Conservation (phyloP, 495 filamentous ascomycete genomes). For the Penicillium steckii region DNA sequence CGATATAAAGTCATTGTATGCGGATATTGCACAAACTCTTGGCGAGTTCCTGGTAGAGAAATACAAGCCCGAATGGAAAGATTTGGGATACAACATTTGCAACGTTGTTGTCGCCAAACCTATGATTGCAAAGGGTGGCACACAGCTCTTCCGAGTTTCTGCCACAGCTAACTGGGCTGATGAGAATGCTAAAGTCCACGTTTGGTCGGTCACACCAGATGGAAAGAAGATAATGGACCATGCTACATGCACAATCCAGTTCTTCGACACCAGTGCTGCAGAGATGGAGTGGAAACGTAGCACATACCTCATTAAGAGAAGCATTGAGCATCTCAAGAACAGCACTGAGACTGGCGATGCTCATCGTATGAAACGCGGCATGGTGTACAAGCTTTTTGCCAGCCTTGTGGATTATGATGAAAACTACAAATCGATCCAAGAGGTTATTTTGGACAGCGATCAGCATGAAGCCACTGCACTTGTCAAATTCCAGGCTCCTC, state of each 20-base stretch:
- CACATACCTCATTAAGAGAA: constrained; percentile 46
- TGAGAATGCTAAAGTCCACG: constrained; percentile 26
- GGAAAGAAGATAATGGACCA: constrained; percentile 51
- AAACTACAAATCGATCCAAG: constrained; percentile 69
- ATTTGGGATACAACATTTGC: constrained; percentile 58
- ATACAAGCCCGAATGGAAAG: constrained; percentile 50
- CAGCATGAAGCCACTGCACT: constrained; percentile 69
- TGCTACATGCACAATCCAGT: constrained; percentile 48
- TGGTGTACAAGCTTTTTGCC: constrained; percentile 76
- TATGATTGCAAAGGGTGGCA: constrained; percentile 59
- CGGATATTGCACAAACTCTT: constrained; percentile 74
- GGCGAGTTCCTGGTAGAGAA: constrained; percentile 66
- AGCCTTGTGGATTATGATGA: constrained; percentile 67
- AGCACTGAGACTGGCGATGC: constrained; percentile 51
- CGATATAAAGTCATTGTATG: constrained; percentile 57
- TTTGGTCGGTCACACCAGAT: constrained; percentile 43
- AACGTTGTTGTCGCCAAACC: constrained; percentile 69
- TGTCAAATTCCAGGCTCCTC: constrained; percentile 63
- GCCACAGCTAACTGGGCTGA: constrained; percentile 36
- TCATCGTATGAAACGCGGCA: constrained; percentile 61
- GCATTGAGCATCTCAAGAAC: constrained; percentile 46
- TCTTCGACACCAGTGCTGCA: constrained; percentile 29
- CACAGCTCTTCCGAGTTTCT: constrained; percentile 45
- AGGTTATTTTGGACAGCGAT: constrained; percentile 71
- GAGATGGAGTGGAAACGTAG: constrained; percentile 46